These are phyloP conservation scores for Allomyces arbusculus DNA, from an alignment of 192 early-diverging fungal genomes.

Conservation along the genomic window DNA sequence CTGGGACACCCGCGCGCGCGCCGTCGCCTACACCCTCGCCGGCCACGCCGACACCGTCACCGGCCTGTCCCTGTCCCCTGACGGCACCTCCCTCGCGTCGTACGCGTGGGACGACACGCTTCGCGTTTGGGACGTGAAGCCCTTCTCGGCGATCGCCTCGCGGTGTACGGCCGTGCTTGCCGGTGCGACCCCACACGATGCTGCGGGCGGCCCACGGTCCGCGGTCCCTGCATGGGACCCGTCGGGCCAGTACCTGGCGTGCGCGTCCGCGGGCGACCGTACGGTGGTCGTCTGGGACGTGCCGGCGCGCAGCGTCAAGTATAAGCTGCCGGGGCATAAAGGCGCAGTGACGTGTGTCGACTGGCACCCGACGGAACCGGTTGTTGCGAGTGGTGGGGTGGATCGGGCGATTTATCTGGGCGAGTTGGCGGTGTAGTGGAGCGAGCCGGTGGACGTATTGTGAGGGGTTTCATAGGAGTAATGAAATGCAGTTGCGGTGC, in stretches of 20 bases:
- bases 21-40: constrained; percentile 34
- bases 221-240: constrained; percentile 57
- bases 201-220: background rate
- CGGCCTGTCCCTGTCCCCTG: constrained; percentile 61
- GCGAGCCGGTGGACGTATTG: too few relatives aligned
- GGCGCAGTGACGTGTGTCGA: constrained; percentile 84
- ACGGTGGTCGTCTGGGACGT: constrained; percentile 81
- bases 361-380: constrained; percentile 74
- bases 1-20: constrained; percentile 73
- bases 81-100: constrained; percentile 61
- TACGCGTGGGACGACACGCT: constrained; percentile 92
- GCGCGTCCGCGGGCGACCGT: constrained; percentile 62
- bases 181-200: background rate
- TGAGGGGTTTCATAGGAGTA: too few relatives aligned
- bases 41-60: constrained; percentile 85
- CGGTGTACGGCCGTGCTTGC: constrained; percentile 55
- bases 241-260: constrained; percentile 64
- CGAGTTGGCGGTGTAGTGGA: constrained; percentile 26
- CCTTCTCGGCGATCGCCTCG: constrained; percentile 43
- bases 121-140: constrained; percentile 85
- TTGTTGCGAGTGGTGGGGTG: constrained; percentile 62
- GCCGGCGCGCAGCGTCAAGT: constrained; percentile 52
- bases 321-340: constrained; percentile 89
- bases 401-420: constrained; percentile 81
- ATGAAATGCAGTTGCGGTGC: too few relatives aligned